Evolutionary conservation across 768 basidiomycete genomes (phyloP).

Genomic region (Pleurotus citrinopileatus): DNA sequence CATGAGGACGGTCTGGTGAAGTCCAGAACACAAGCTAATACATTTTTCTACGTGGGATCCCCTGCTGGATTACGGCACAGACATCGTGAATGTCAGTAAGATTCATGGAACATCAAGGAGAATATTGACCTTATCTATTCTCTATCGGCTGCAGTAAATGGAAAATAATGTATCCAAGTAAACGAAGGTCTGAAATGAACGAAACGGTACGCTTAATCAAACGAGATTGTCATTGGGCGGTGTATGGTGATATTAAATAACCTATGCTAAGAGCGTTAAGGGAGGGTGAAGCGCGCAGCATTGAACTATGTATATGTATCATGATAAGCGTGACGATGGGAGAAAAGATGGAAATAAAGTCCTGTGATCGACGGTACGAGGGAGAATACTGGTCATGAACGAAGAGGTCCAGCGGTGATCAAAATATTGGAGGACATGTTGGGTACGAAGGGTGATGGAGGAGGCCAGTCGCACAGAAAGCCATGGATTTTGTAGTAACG

Average conservation of each 20-base stretch:
- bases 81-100: no score
- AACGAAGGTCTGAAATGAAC: no score
- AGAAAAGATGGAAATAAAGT: not conserved
- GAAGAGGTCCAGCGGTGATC: not conserved
- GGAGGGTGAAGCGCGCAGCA: not conserved
- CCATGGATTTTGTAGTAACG: not conserved
- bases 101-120: no score
- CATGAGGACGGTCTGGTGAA: no score
- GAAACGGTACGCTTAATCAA: not conserved
- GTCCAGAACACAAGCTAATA: no score
- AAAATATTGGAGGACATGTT: not conserved
- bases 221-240: not conserved
- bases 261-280: slow-evolving; percentile 5
- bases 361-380: not conserved
- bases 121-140: no score
- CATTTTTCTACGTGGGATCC: no score
- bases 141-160: no score
- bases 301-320: not conserved
- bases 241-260: slow-evolving; percentile 8
- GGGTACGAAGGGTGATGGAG: not conserved
- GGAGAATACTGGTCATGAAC: slow-evolving; percentile 1
- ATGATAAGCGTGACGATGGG: slow-evolving; percentile 6
- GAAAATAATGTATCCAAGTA: no score
- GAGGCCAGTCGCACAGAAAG: not conserved
- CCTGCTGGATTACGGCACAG: no score